Conservation (phyloP, 805 yeast genomes). For the Kodamaea kaohsiungensis region DNA sequence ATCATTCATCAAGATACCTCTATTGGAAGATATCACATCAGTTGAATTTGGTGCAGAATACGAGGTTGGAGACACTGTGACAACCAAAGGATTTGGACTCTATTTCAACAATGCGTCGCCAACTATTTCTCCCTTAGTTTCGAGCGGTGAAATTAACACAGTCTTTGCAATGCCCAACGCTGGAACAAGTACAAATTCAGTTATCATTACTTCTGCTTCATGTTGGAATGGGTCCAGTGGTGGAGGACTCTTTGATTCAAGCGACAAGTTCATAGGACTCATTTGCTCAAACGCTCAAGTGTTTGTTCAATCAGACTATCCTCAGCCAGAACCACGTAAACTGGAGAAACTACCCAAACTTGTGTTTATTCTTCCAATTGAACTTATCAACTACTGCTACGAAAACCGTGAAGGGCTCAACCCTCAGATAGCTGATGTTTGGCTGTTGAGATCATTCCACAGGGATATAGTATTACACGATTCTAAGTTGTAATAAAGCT, state of each 20-base stretch:
- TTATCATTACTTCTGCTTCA: constrained; percentile 40
- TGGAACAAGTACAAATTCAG: constrained; percentile 7
- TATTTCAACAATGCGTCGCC: constrained; percentile 22
- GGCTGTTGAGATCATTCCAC: constrained; percentile 26
- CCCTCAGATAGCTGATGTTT: constrained; percentile 18
- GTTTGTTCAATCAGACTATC: constrained; percentile 8
- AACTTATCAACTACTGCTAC: constrained; percentile 28
- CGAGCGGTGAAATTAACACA: constrained; percentile 30
- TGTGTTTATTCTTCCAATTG: constrained; percentile 35
- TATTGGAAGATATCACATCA: not conserved
- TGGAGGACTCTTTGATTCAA: constrained; percentile 37
- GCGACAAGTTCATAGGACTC: constrained; percentile 37
- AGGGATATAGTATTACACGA: constrained; percentile 20
- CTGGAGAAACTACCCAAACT: constrained; percentile 34
- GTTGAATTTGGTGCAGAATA: not conserved
- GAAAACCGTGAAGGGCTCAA: constrained; percentile 11
- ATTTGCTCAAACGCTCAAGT: constrained; percentile 48
- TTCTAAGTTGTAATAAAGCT: constrained; percentile 18
- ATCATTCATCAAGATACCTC: constrained; percentile 33
- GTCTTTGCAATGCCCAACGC: constrained; percentile 13
- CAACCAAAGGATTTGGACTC: constrained; percentile 43
- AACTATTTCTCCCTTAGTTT: constrained; percentile 29
- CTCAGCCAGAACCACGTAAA: constrained; percentile 7
- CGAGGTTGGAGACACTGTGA: constrained; percentile 23
- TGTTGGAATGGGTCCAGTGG: constrained; percentile 58